Base-by-base conservation (phyloP, 2,329 filamentous ascomycete genomes). In the Xylariaceae sp. region DNA sequence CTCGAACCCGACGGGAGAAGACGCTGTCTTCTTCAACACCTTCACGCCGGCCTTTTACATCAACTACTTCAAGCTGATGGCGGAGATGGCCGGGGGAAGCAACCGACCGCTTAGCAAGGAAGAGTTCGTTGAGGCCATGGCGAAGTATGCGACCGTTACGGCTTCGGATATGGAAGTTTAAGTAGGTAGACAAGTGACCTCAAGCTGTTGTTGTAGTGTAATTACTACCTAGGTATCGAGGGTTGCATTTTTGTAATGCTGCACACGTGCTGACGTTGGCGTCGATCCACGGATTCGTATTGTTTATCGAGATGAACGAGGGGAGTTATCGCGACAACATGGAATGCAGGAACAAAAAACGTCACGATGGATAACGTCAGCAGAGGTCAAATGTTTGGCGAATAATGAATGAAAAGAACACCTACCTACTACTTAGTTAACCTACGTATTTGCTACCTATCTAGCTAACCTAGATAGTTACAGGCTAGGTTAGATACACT, bases 11-110 rank as follows among this genome's bases (percentile, higher is more conserved):
- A 75, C 73, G 43, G 75, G 80, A 47, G 72, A 77, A 60, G 77
- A 80, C 57, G 75, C 77, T 2, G 74, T 73, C 63, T 74, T 81
- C 64, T 74, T 81, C 70, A 82, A 81, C 63, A 83, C 80, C 0
- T 78, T 74, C 54, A 82, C 78, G 29, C 80, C 80, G 0, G 76
- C 75, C 2, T 80, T 79, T 60, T 81, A 80, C 61, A 77, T 82
- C 58, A 76, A 80, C 55, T 81, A 81, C 61, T 81, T 83, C 67
- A 78, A 77, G 68, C 68, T 80, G 43, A 60, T 81, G 62, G 70
- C 72, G 8, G 69, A 72, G 60, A 64, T 80, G 62, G 72, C 43
- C 26, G 44, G 70, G 29, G 72, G 72, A 53, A 60, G 69, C 12
- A 75, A 76, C 47, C 72, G 72, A 60, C 69, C 70, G 57, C 71